Conservation (phyloP, 2,329 filamentous ascomycete genomes). For the Clonostachys chloroleuca region DNA sequence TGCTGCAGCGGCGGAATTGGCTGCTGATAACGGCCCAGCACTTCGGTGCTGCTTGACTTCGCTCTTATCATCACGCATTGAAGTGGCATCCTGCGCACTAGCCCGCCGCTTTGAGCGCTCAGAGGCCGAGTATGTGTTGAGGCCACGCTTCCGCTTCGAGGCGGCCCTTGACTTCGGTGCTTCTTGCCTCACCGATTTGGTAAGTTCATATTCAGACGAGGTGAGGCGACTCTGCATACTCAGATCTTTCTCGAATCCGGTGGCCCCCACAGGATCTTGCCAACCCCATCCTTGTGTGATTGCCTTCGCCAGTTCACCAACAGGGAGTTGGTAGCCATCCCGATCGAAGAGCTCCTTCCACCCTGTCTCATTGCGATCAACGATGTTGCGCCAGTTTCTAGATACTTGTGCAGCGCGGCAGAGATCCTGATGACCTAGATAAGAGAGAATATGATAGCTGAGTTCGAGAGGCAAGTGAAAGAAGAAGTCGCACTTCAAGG, state of each 20-base stretch:
- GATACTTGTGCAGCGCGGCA: constrained; percentile 91
- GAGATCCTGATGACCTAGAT: constrained; percentile 79
- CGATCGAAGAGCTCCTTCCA: constrained; percentile 91
- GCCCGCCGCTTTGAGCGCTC: constrained; percentile 52
- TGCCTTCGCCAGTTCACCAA: constrained; percentile 79
- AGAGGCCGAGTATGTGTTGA: constrained; percentile 35
- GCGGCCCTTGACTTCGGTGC: constrained; percentile 34
- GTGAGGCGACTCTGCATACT: constrained; percentile 52
- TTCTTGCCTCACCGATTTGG: constrained; percentile 34
- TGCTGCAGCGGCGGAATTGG: constrained; percentile 76
- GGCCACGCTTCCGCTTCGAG: constrained; percentile 52
- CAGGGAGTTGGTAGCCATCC: constrained; percentile 75
- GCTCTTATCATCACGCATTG: constrained; percentile 34
- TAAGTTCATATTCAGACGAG: constrained; percentile 47
- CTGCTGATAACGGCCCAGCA: constrained; percentile 82
- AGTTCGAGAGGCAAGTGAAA: constrained; percentile 80
- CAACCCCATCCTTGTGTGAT: constrained; percentile 95
- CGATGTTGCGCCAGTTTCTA: constrained; percentile 85
- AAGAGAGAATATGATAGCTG: constrained; percentile 80
- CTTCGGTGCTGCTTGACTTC: constrained; percentile 50
- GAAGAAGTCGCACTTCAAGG: constrained; percentile 91
- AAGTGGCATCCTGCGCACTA: constrained; percentile 39
- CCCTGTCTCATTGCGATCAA: constrained; percentile 89
- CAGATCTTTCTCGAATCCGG: constrained; percentile 78
- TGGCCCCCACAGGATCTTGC: constrained; percentile 76